Conservation (phyloP, 2,329 filamentous ascomycete species). For the Trichoderma sp. region DNA sequence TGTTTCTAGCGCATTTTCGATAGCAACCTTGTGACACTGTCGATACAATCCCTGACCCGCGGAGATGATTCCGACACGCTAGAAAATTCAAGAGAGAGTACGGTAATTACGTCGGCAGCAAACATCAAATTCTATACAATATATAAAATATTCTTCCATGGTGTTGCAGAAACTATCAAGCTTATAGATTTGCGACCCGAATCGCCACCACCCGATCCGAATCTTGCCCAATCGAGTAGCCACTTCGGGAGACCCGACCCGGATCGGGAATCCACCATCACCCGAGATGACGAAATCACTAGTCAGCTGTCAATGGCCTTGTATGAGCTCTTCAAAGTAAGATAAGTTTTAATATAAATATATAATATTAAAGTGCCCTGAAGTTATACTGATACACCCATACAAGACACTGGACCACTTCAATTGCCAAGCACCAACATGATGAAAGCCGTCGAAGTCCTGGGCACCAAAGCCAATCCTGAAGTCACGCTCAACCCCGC, state of each 20-base stretch:
- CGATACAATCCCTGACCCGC: background rate
- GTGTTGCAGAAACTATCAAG: background rate
- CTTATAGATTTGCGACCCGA: background rate
- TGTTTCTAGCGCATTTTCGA: background rate
- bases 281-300: constrained; percentile 11
- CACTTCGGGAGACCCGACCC: background rate
- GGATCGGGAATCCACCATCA: constrained; percentile 4
- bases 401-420: background rate
- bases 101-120: background rate
- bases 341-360: background rate
- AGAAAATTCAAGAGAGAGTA: background rate
- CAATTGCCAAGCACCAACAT: background rate
- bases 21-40: background rate
- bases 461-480: constrained; percentile 27
- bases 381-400: background rate
- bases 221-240: constrained; percentile 12
- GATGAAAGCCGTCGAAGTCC: constrained; percentile 37
- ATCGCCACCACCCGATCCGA: background rate
- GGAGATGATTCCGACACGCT: background rate
- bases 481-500: constrained; percentile 22
- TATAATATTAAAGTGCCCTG: background rate
- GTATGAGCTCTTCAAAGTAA: background rate
- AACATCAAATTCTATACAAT: background rate
- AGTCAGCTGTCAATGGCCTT: background rate
- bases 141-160: background rate